These are phyloP conservation scores for Pseudogymnoascus sp. DNA, from an alignment of 2,329 filamentous ascomycete species.

Conservation along the genomic window DNA sequence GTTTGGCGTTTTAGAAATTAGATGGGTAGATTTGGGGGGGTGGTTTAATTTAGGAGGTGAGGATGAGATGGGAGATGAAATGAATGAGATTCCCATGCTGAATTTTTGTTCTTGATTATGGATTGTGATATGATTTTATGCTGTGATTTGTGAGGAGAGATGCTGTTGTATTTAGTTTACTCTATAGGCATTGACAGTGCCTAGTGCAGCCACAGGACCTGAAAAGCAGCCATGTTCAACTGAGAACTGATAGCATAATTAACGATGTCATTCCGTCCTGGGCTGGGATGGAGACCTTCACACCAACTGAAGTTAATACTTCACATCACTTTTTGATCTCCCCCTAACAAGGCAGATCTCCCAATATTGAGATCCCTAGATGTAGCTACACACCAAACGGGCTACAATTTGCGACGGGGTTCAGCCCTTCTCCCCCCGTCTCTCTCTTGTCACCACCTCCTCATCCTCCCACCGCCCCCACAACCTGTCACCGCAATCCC, in stretches of 20 bases:
- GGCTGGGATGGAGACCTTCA: not conserved
- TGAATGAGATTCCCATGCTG: slow-evolving; percentile 6
- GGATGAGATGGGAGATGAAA: not conserved
- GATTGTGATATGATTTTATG: not conserved
- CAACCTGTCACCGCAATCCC: too few species aligned
- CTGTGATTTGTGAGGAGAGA: not conserved
- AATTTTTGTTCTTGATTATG: not conserved
- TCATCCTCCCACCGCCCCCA: too few species aligned
- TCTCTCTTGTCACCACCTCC: too few species aligned
- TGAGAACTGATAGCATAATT: not conserved
- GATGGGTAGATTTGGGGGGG: not conserved
- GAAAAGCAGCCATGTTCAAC: not conserved
- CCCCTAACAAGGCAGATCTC: too few species aligned
- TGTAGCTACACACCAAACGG: too few species aligned
- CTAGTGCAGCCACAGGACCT: not conserved
- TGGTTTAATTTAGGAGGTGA: not conserved
- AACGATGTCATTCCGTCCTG: not conserved
- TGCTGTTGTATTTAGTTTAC: too few species aligned
- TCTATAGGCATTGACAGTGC: not conserved
- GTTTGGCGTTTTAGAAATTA: slow-evolving; percentile 11
- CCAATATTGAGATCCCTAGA: too few species aligned
- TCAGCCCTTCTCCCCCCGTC: too few species aligned
- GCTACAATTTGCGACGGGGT: too few species aligned
- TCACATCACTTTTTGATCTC: too few species aligned
- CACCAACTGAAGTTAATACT: not conserved